Percentiles rank a stretch among this genome's conserved stretches.
These are phyloP conservation scores for Salisapilia sapeloensis DNA, from an alignment of 352 stramenopile species.

Conservation along the genomic window DNA sequence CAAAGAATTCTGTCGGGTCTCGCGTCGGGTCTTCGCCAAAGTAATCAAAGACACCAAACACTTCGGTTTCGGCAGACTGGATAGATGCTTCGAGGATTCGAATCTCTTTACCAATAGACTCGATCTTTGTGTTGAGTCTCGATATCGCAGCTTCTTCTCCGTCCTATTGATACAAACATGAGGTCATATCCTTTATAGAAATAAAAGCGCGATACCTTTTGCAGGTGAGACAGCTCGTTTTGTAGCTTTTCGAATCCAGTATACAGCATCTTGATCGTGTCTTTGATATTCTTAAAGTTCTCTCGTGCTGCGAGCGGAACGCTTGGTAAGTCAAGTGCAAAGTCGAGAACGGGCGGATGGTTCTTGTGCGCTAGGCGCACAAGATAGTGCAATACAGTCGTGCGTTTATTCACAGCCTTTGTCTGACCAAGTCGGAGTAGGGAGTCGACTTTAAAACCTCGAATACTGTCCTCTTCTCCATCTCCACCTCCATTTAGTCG, in stretches of 20 bases:
- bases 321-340: constrained; percentile 77
- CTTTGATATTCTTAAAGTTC: constrained; percentile 45
- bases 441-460: constrained; percentile 93
- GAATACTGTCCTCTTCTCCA: constrained; percentile 52
- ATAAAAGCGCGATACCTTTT: constrained; percentile 11
- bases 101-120: constrained; percentile 17
- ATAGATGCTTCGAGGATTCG: constrained; percentile 16
- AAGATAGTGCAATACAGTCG: constrained; percentile 96
- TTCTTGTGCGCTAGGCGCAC: constrained; percentile 93
- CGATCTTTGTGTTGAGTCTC: no score
- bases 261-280: constrained; percentile 44
- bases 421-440: constrained; percentile 86
- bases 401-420: constrained; percentile 95
- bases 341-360: constrained; percentile 83
- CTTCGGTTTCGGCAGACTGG: constrained; percentile 21
- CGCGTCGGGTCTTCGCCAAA: constrained; percentile 70
- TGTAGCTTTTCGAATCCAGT: constrained; percentile 22
- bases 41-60: constrained; percentile 68
- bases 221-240: constrained; percentile 20
- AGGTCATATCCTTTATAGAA: no score
- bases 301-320: constrained; percentile 75
- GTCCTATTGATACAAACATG: no score
- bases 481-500: constrained; percentile 88
- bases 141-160: no score
- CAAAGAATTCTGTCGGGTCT: constrained; percentile 60